These are phyloP conservation scores for Pisolithus albus DNA, from an alignment of 768 basidiomycete species.

Conservation along the genomic window DNA sequence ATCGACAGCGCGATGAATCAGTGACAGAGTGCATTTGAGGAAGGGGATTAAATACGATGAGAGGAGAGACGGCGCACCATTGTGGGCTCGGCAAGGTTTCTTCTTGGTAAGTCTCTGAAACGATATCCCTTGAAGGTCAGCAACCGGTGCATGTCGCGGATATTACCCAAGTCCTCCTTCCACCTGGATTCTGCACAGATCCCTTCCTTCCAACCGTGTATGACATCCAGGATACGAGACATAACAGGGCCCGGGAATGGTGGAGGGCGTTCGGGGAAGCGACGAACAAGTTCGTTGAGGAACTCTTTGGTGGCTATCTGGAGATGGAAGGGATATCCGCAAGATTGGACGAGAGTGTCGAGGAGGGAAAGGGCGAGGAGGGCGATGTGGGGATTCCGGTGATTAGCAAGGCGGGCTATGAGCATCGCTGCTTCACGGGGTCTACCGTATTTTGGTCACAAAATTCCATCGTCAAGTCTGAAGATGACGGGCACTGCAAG, in stretches of 20 bases:
- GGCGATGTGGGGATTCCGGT: conserved; percentile 87
- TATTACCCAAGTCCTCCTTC: conserved; percentile 95
- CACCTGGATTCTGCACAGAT: conserved; percentile 85
- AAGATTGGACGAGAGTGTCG: conserved; percentile 88
- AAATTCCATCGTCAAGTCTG: not conserved
- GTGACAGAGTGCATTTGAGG: conserved; percentile 36
- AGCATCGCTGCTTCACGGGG: conserved; percentile 89
- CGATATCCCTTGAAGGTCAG: conserved; percentile 90
- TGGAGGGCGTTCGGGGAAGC: conserved; percentile 96
- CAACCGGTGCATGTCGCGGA: conserved; percentile 94
- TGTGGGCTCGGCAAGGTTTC: conserved; percentile 10
- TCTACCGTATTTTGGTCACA: conserved; percentile 31
- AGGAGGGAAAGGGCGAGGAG: conserved; percentile 81
- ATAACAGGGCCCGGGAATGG: conserved; percentile 93
- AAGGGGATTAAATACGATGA: conserved; percentile 9
- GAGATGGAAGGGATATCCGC: conserved; percentile 95
- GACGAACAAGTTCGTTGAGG: conserved; percentile 93
- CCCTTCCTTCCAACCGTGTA: conserved; percentile 90
- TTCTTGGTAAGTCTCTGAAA: conserved; percentile 48
- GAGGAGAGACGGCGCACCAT: conserved; percentile 13
- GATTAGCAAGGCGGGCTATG: conserved; percentile 79
- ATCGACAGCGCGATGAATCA: not conserved
- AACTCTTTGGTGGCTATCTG: conserved; percentile 98
- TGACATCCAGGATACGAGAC: conserved; percentile 88
- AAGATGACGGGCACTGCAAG: conserved; percentile 1